These are phyloP conservation scores for Eremochloa ophiuroides DNA, from an alignment of 176 grass and related monocot species.

Conservation along the genomic window DNA sequence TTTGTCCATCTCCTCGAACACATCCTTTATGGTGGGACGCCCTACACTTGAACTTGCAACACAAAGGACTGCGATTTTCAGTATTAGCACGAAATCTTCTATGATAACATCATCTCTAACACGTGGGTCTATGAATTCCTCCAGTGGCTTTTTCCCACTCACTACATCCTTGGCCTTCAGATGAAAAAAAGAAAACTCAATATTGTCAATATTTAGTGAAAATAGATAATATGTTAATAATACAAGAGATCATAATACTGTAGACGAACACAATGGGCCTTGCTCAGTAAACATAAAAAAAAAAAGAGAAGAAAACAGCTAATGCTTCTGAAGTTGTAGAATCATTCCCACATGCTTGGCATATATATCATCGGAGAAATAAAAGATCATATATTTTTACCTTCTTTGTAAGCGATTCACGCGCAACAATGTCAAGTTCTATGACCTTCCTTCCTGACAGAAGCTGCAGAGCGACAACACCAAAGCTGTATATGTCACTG, in stretches of 20 bases:
- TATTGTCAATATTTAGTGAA: background rate
- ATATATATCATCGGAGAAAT: too few relatives aligned
- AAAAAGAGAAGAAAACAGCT: background rate
- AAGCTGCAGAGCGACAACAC: slow-evolving; percentile 53
- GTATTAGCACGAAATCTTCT: slow-evolving; percentile 43
- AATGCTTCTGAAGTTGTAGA: background rate
- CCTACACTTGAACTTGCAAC: slow-evolving; percentile 51
- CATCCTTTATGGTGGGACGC: slow-evolving; percentile 45
- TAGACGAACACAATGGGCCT: background rate
- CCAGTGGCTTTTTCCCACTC: slow-evolving; percentile 36
- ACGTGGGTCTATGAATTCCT: slow-evolving; percentile 49
- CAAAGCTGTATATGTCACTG: slow-evolving; percentile 72
- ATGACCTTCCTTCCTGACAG: slow-evolving; percentile 72
- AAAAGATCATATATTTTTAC: slow-evolving; percentile 8
- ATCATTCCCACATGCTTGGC: background rate
- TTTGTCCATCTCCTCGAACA: slow-evolving; percentile 53
- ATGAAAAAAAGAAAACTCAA: too few relatives aligned
- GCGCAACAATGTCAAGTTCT: slow-evolving; percentile 49
- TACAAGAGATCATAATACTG: background rate
- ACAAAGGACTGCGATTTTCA: slow-evolving; percentile 46
- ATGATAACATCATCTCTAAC: slow-evolving; percentile 47
- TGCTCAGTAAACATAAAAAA: background rate
- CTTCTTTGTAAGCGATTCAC: slow-evolving; percentile 59
- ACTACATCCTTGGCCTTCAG: slow-evolving; percentile 64
- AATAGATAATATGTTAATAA: background rate